phyloP scores from a whole-genome alignment of 768 basidiomycete species.

The Leccinum fibrillosum region DNA sequence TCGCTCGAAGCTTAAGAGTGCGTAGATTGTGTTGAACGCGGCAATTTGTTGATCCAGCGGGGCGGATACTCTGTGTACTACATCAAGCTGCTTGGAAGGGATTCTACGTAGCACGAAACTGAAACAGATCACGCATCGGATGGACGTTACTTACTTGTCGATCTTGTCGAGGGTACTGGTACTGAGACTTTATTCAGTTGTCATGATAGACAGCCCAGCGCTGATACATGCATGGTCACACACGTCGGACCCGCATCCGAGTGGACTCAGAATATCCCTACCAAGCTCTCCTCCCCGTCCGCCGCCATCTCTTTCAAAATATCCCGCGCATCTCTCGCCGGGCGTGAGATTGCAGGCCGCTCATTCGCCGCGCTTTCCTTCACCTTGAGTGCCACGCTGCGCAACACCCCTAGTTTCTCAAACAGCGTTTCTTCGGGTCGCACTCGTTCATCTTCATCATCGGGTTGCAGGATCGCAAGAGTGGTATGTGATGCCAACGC shows the following conservation, averaged over 20 bases:
- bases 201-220: too few relatives aligned
- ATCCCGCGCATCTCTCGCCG: conserved; percentile 81
- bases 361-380: conserved; percentile 67
- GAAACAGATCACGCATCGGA: too few relatives aligned
- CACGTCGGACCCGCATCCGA: not conserved
- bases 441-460: conserved; percentile 32
- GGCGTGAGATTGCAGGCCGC: conserved; percentile 67
- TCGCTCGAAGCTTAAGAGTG: too few relatives aligned
- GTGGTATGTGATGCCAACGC: conserved; percentile 59
- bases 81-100: too few relatives aligned
- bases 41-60: too few relatives aligned
- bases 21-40: too few relatives aligned
- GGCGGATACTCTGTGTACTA: too few relatives aligned
- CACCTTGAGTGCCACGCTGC: conserved; percentile 69
- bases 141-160: too few relatives aligned
- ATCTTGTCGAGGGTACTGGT: too few relatives aligned
- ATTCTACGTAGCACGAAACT: too few relatives aligned
- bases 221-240: not conserved
- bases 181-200: too few relatives aligned
- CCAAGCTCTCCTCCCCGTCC: conserved; percentile 24
- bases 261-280: conserved; percentile 26
- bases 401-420: conserved; percentile 64
- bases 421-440: conserved; percentile 39
- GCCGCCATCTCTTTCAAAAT: conserved; percentile 41
- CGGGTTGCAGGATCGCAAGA: conserved; percentile 50